Base-by-base conservation (phyloP, 1,139 yeast genomes). In the Martiniozyma asiatica region DNA sequence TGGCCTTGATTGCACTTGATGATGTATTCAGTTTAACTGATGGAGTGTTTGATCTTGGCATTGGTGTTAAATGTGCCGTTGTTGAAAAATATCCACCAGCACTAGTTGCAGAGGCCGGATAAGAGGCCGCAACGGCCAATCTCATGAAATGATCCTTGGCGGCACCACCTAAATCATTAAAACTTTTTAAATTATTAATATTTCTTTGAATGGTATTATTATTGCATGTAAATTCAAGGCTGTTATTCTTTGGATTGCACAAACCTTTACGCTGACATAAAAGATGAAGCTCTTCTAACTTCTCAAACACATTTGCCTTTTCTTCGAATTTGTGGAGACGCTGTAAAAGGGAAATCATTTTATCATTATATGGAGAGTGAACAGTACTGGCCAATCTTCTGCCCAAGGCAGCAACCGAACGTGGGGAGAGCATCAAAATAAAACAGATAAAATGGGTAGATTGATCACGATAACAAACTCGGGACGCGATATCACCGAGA, bases 251-350 rank as follows among this genome's bases (percentile, higher is more conserved):
- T 10, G 41, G 18, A 30, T 48, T 46, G 29, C 44, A 48, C 23
- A 49, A 49, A 1, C 55, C 55, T 31, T 50, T 50, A 27, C 51
- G 41, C 29, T 47, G 48, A 13, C 50, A 38, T 10, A 50, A 30
- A 21, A 45, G 29, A 26, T 44, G 47, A 10, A 50, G 35, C 5
- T 41, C 42, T 27, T 50, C 55, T 4, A 50, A 33, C 29, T 49
- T 48, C 14, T 43, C 39, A 24, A 50, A 48, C 4, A 50, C 48
- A 4, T 40, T 26, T 1, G 47, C 36, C 7, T 41, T 38, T 1
- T 38, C 32, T 26, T 48, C 44, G 28, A 50, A 50, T 22, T 41
- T 46, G 21, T 43, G 50, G 17, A 50, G 30, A 30, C 51, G 42
- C 2, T 48, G 35, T 10, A 49, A 36, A 20, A 48, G 24, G 20